phyloP scores from a whole-genome alignment of 768 basidiomycete genomes.

The Leccinum variicolor region DNA sequence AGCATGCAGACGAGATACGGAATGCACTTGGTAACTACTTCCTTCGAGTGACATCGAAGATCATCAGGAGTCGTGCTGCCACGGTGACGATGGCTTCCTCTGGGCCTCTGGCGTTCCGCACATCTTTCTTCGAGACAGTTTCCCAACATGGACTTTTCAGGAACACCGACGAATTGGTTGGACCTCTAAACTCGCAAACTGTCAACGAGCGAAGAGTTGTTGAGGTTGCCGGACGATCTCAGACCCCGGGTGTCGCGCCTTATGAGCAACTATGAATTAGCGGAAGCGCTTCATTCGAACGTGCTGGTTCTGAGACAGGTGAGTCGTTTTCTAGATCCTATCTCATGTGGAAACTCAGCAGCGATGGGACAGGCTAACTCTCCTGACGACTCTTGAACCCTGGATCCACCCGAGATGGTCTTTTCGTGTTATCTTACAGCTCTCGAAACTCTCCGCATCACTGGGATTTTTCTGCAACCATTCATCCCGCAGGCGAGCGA shows the following conservation, averaged over 20 bases:
- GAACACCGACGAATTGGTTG: background rate
- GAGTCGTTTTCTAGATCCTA: constrained; percentile 16
- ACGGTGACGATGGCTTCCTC: background rate
- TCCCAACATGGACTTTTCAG: background rate
- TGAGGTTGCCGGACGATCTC: constrained; percentile 21
- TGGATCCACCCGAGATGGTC: constrained; percentile 49
- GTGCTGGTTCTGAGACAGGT: constrained; percentile 52
- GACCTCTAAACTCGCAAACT: constrained; percentile 17
- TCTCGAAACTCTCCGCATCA: constrained; percentile 65
- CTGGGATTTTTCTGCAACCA: constrained; percentile 70
- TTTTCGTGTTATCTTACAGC: constrained; percentile 49
- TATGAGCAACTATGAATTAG: constrained; percentile 47
- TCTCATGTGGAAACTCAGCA: background rate
- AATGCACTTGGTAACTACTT: constrained; percentile 77
- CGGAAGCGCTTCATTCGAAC: constrained; percentile 48
- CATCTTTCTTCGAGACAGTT: constrained; percentile 17
- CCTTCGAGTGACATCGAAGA: constrained; percentile 58
- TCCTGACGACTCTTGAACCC: constrained; percentile 58
- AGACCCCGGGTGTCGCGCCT: constrained; percentile 16
- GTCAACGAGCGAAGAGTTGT: constrained; percentile 21
- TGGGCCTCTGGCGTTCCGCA: constrained; percentile 17
- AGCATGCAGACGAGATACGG: constrained; percentile 55
- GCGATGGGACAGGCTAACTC: constrained; percentile 57
- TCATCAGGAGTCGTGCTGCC: constrained; percentile 36
- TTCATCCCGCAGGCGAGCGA: constrained; percentile 63